phyloP scores from a whole-genome alignment of 176 grass and related monocot species.

The Rhipidocladum racemiflorum region DNA sequence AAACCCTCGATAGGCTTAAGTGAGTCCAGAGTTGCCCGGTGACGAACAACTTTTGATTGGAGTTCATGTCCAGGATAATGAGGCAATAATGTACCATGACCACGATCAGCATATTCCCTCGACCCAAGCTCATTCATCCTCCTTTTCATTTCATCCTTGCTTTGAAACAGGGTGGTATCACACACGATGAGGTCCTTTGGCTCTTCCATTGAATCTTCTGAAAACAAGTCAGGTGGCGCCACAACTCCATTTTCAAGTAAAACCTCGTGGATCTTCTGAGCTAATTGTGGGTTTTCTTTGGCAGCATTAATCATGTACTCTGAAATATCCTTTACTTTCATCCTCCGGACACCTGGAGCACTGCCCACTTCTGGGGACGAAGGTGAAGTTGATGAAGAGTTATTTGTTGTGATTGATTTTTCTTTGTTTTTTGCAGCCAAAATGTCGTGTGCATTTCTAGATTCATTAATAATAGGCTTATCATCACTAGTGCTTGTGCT shows the following conservation, averaged over 20 bases:
- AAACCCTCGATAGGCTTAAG: conserved; percentile 58
- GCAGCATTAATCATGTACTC: conserved; percentile 99
- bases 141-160: conserved; percentile 66
- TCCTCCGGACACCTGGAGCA: conserved; percentile 59
- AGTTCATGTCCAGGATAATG: conserved; percentile 43
- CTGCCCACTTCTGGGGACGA: conserved; percentile 41
- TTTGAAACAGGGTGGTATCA: conserved; percentile 53
- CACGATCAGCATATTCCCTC: conserved; percentile 46
- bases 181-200: conserved; percentile 60
- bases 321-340: conserved; percentile 97
- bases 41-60: conserved; percentile 41
- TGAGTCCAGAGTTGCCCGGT: conserved; percentile 34
- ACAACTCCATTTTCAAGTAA: conserved; percentile 94
- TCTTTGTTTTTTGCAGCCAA: conserved; percentile 44
- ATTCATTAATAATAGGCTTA: conserved; percentile 29
- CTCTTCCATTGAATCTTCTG: conserved; percentile 73
- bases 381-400: conserved; percentile 46
- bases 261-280: conserved; percentile 88
- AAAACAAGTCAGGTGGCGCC: conserved; percentile 88
- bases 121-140: conserved; percentile 48
- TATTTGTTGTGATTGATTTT: conserved; percentile 17
- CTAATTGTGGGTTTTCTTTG: conserved; percentile 94
- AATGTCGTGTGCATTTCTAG: conserved; percentile 2
- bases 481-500: conserved; percentile 43
- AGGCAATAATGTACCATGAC: conserved; percentile 60